A percentile compares a stretch with the other conserved stretches of the same genome.
phyloP scores from a whole-genome alignment of 2,329 filamentous ascomycete species.

The Fusarium armeniacum region DNA sequence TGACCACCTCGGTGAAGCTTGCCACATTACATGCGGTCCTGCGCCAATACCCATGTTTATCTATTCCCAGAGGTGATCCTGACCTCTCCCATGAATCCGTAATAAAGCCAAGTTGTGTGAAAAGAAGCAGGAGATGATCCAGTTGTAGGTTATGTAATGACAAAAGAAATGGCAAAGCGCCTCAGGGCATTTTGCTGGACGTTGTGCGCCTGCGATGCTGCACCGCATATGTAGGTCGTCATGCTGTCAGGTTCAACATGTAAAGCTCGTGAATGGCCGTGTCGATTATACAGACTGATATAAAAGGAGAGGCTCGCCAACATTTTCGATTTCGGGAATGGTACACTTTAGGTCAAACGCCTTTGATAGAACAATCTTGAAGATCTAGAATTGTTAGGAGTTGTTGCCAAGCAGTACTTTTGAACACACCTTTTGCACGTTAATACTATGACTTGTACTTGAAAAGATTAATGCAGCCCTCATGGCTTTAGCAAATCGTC shows the following conservation, averaged over 20 bases:
- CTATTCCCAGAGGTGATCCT: conserved; percentile 43
- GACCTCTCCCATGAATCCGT: conserved; percentile 45
- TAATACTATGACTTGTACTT: conserved; percentile 99
- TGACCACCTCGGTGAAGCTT: conserved; percentile 35
- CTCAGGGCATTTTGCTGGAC: conserved; percentile 25
- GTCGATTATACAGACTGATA: conserved; percentile 74
- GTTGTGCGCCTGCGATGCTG: conserved; percentile 26
- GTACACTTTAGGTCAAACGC: conserved; percentile 99
- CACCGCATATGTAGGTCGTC: conserved; percentile 32
- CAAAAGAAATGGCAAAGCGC: conserved; percentile 45
- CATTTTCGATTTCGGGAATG: conserved; percentile 98
- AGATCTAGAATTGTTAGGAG: conserved; percentile 75
- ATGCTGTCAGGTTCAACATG: conserved; percentile 46
- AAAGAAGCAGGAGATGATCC: conserved; percentile 43
- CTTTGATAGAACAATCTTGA: conserved; percentile 99
- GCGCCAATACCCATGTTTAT: conserved; percentile 44
- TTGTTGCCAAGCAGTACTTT: background rate
- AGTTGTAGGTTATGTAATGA: conserved; percentile 43
- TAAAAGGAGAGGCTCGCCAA: conserved; percentile 93
- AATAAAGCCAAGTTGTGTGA: conserved; percentile 39
- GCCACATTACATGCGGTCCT: conserved; percentile 36
- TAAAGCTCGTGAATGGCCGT: conserved; percentile 38
- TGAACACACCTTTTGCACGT: conserved; percentile 86
- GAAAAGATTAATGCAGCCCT: conserved; percentile 97
- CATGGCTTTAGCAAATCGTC: conserved; percentile 98